Conservation (phyloP, 495 filamentous ascomycete species). For the Oidiodendron maius region DNA sequence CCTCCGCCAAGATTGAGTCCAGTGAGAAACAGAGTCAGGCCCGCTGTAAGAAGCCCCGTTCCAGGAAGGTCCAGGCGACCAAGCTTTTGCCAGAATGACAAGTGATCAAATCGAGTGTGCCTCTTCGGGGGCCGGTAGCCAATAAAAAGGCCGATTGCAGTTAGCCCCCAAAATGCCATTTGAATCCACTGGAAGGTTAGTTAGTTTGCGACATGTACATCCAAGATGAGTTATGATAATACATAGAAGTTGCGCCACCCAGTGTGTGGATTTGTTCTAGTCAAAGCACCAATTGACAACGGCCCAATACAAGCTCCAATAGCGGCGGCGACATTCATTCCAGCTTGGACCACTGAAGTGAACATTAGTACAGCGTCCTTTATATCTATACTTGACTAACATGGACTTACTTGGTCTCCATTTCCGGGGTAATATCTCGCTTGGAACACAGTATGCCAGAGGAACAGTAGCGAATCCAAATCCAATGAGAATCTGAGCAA, state of each 20-base stretch:
- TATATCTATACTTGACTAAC: no score
- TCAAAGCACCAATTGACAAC: constrained; percentile 19
- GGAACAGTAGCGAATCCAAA: constrained; percentile 25
- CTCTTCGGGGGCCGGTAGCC: constrained; percentile 23
- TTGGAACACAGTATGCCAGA: constrained; percentile 25
- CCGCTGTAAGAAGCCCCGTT: constrained; percentile 20
- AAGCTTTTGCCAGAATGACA: constrained; percentile 22
- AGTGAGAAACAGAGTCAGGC: constrained; percentile 23
- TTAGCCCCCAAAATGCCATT: constrained; percentile 18
- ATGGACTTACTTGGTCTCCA: constrained; percentile 17
- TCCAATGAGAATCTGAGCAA: constrained; percentile 23
- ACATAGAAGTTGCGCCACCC: constrained; percentile 25
- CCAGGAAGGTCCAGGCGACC: constrained; percentile 24
- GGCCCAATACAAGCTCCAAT: constrained; percentile 16
- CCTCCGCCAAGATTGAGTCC: constrained; percentile 23
- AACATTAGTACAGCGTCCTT: neutral
- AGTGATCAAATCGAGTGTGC: constrained; percentile 2
- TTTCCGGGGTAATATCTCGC: constrained; percentile 24
- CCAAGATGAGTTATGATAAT: neutral
- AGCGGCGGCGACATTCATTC: constrained; percentile 19
- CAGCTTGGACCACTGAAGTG: constrained; percentile 17
- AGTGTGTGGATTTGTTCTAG: constrained; percentile 13
- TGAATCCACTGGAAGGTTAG: constrained; percentile 14
- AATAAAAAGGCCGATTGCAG: constrained; percentile 14
- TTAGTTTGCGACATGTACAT: neutral